Evolutionary conservation across 169 alveolate genomes (phyloP), one percentile per base, ranked within the genome.

Genomic region (Plasmodium relictum): DNA sequence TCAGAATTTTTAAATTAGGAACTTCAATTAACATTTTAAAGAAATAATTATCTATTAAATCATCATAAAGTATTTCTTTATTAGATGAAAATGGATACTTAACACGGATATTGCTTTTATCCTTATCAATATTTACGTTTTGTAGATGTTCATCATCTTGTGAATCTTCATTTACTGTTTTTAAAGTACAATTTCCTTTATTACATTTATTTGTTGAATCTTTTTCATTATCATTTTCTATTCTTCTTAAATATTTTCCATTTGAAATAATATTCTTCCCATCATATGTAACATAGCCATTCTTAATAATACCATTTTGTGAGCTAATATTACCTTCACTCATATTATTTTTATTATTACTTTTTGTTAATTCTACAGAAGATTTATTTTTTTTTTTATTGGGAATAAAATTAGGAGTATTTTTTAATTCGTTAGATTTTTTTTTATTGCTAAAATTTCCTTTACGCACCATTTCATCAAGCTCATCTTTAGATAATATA

Each of bases 401-500:
- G 0, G 44, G 12, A 9, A 8, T 31, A 26, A 22, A 22, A 61
- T 20, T 61, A n/a, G 45, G n/a, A 26, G 9, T 41, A 26, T 22
- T 65, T 10, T 48, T 9, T 8, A n/a, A 42, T 3, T 26, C 6
- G 8, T 44, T 45, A 41, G 52, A 48, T 0, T 71, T 42, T 31
- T 78, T 78, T 56, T 2, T 2, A 3, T 31, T 31, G 3, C 3
- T 31, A 3, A 2, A 31, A 31, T 31, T 3, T 2, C 1, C 1
- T 31, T 31, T 1, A 3, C 39, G 39, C 1, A 78, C 89, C 76
- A 78, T 63, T 6, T 63, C 52, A 22, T 78, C 89, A 39, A 78
- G 89, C 6, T 78, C 70, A 2, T 78, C 89, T 54, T 78, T 78
- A 8, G 89, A 78, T 20, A 78, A 78, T 16, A 70, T 42, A 22